A percentile compares a stretch with the other conserved stretches of the same genome.
Conservation (phyloP, 78 protist species). For the Dictyostelium intermedium region DNA sequence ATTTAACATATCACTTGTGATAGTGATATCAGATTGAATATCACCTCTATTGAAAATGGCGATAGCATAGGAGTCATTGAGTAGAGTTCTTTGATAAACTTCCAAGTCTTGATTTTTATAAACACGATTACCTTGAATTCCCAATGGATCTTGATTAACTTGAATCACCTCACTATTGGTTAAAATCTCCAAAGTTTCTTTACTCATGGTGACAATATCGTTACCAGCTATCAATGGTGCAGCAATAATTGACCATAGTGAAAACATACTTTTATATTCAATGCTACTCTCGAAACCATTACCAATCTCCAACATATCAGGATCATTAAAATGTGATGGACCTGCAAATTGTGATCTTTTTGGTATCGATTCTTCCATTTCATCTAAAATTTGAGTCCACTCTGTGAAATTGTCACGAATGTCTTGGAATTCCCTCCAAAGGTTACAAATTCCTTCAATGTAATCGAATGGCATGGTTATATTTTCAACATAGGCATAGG, state of each 20-base stretch:
- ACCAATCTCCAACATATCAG: constrained; percentile 87
- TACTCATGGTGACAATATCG: constrained; percentile 60
- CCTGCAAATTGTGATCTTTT: constrained; percentile 62
- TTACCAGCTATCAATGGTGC: constrained; percentile 88
- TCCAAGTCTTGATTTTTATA: background rate
- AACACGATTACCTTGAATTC: constrained; percentile 68
- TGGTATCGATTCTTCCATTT: background rate
- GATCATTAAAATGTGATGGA: constrained; percentile 86
- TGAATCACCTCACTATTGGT: constrained; percentile 77
- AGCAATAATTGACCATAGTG: constrained; percentile 81
- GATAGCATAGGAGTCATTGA: background rate
- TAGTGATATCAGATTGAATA: background rate
- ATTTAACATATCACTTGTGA: background rate
- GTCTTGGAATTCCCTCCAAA: constrained; percentile 85
- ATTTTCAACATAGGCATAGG: constrained; percentile 16
- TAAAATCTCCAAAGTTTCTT: constrained; percentile 37
- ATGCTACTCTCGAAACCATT: constrained; percentile 56
- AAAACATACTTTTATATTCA: constrained; percentile 73
- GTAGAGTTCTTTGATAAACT: constrained; percentile 50
- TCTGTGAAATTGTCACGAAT: constrained; percentile 19
- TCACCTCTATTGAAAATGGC: constrained; percentile 54
- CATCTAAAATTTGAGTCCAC: constrained; percentile 41
- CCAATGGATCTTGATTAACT: constrained; percentile 85
- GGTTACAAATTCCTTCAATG: constrained; percentile 65
- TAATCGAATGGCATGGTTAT: constrained; percentile 24